Evolutionary conservation across 202 grass and related monocot genomes (phyloP), one percentile per base, ranked within the genome.

Genomic region (Hordeum pubiflorum): DNA sequence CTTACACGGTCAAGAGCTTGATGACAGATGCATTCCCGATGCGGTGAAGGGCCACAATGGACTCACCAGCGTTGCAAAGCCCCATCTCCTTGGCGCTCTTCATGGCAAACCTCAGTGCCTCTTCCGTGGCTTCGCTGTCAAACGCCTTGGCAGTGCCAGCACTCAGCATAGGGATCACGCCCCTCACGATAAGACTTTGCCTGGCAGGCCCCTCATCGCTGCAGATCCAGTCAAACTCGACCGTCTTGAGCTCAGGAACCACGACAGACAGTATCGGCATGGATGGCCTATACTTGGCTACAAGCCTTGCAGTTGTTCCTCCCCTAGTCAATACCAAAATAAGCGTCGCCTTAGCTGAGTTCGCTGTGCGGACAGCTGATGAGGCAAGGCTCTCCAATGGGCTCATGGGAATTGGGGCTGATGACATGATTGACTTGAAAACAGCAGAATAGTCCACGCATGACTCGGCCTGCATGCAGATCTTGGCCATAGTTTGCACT

Each of bases 381-480:
- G 93, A 97, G 29, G 93, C 93, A 79, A 97, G 91, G 78, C 91
- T 93, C 82, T 97, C 93, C 63, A 93, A 59, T 58, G 93, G 93
- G 82, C 93, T 93, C 82, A 97, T 86, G 24, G 93, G 93, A 77
- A 93, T 61, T 63, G 91, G 93, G 36, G 93, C 89, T 82, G 89
- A 85, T 33, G 82, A 79, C 79, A 86, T 92, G 59, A 97, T 89
- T 73, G 58, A 88, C 62, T 97, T 97, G 57, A 91, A 97, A 77
- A 93, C 83, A 75, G 91, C 61, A 56, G 21, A 68, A 76, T 97
- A 80, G 72, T 97, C 93, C 3, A 93, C 81, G 0, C 84, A 91
- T 15, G 90, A 93, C 66, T 97, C 93, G 21, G 93, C 89, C 80
- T 97, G 81, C 44, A 97, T 48, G 75, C 93, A 97, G 54, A 97